Evolutionary conservation across 257 asterid genomes (phyloP).

Genomic region (Solanum ahanhuiri): DNA sequence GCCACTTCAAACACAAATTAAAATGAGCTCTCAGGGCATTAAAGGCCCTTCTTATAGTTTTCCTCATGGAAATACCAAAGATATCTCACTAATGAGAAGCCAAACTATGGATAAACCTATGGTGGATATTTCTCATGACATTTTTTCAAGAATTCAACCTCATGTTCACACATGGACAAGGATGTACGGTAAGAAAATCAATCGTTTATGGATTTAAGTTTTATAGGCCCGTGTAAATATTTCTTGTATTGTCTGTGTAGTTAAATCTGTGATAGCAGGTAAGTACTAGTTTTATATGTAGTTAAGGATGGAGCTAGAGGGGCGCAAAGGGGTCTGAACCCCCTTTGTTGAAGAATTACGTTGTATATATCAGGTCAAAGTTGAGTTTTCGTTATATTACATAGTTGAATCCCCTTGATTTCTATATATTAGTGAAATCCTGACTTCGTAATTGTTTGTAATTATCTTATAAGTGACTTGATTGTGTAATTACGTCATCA

Average conservation of each 20-base stretch:
- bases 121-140: slow-evolving; percentile 46
- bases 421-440: background rate
- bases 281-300: background rate
- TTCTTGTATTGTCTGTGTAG: background rate
- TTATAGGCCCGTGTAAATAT: background rate
- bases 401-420: background rate
- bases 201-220: background rate
- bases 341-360: background rate
- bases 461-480: background rate
- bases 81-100: slow-evolving; percentile 34
- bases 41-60: slow-evolving; percentile 47
- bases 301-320: background rate
- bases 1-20: slow-evolving; percentile 21
- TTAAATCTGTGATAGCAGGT: background rate
- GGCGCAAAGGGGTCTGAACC: background rate
- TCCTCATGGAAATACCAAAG: slow-evolving; percentile 54
- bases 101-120: slow-evolving; percentile 31
- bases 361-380: background rate
- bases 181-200: slow-evolving; percentile 29
- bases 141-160: slow-evolving; percentile 50
- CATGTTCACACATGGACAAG: slow-evolving; percentile 50
- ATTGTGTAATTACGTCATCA: background rate
- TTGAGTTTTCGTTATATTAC: background rate
- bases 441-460: background rate
- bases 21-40: slow-evolving; percentile 49